phyloP scores from a whole-genome alignment of 768 basidiomycete genomes.

The Lentinus brumalis region DNA sequence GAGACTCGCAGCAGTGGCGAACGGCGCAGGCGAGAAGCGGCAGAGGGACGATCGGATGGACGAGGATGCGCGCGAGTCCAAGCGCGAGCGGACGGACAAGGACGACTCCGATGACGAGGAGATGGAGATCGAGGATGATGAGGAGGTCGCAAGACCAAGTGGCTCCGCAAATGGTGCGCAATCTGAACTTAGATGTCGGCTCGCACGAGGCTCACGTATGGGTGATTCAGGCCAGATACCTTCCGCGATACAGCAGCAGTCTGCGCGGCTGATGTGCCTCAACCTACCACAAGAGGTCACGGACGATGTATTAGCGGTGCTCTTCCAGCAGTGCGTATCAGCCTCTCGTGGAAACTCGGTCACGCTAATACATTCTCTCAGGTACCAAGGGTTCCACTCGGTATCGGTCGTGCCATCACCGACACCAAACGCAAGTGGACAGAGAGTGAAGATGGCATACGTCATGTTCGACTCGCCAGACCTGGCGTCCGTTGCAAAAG shows the following conservation, averaged over 20 bases:
- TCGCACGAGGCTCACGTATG: background rate
- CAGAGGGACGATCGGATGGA: conserved; percentile 62
- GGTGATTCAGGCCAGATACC: conserved; percentile 40
- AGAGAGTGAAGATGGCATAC: conserved; percentile 77
- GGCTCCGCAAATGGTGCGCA: conserved; percentile 31
- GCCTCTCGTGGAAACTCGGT: background rate
- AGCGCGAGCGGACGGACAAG: conserved; percentile 65
- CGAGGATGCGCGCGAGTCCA: conserved; percentile 56
- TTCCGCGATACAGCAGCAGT: conserved; percentile 53
- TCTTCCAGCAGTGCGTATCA: conserved; percentile 86
- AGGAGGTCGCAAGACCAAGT: conserved; percentile 45
- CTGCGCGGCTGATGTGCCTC: conserved; percentile 70
- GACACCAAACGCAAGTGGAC: conserved; percentile 63
- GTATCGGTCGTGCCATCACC: conserved; percentile 72
- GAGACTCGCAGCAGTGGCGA: conserved; percentile 14
- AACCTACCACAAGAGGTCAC: conserved; percentile 92
- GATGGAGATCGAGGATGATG: conserved; percentile 95
- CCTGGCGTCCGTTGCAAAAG: conserved; percentile 75
- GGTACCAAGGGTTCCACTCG: conserved; percentile 82
- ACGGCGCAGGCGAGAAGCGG: conserved; percentile 55
- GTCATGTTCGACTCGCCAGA: conserved; percentile 76
- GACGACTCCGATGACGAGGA: conserved; percentile 76
- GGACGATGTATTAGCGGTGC: conserved; percentile 78
- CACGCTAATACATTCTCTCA: conserved; percentile 31
- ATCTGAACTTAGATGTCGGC: conserved; percentile 1